phyloP scores from a whole-genome alignment of 2,329 filamentous ascomycete genomes.

The Hymenoscyphus fructigenus region DNA sequence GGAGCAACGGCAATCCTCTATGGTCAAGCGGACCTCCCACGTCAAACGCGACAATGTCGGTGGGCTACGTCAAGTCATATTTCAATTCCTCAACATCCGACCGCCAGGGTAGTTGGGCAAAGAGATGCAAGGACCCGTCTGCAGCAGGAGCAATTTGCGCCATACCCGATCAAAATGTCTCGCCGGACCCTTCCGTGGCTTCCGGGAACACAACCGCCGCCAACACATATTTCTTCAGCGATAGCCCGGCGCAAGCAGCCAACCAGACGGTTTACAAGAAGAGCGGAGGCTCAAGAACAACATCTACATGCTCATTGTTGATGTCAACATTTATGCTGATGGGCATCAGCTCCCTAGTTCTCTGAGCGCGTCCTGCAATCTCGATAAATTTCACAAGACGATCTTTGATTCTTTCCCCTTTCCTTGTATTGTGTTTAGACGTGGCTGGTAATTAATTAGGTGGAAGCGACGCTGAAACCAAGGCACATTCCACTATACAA shows the following conservation, averaged over 20 bases:
- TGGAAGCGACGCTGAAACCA: background rate
- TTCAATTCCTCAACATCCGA: slow-evolving; percentile 65
- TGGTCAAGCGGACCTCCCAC: slow-evolving; percentile 73
- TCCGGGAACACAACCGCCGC: slow-evolving; percentile 34
- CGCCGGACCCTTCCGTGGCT: slow-evolving; percentile 30
- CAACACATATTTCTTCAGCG: slow-evolving; percentile 50
- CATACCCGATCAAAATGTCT: slow-evolving; percentile 48
- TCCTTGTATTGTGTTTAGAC: background rate
- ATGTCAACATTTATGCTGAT: slow-evolving; percentile 4
- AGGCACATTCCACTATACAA: background rate
- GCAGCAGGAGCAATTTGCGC: slow-evolving; percentile 45
- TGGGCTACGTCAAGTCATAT: slow-evolving; percentile 74
- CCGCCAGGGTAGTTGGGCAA: slow-evolving; percentile 39
- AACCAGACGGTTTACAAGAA: slow-evolving; percentile 47
- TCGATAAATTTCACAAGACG: background rate
- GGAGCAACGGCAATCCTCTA: slow-evolving; percentile 71
- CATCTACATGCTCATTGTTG: background rate
- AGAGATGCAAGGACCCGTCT: slow-evolving; percentile 43
- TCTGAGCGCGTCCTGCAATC: background rate
- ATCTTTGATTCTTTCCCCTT: background rate
- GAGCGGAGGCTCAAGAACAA: slow-evolving; percentile 12
- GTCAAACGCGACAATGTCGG: slow-evolving; percentile 59
- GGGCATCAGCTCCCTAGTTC: background rate
- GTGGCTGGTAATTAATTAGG: background rate
- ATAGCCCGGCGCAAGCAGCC: slow-evolving; percentile 45